Evolutionary conservation across 208 protist species (phyloP), one percentile per base, ranked within the genome.

Genomic region (Vickermania ingenoplastis): DNA sequence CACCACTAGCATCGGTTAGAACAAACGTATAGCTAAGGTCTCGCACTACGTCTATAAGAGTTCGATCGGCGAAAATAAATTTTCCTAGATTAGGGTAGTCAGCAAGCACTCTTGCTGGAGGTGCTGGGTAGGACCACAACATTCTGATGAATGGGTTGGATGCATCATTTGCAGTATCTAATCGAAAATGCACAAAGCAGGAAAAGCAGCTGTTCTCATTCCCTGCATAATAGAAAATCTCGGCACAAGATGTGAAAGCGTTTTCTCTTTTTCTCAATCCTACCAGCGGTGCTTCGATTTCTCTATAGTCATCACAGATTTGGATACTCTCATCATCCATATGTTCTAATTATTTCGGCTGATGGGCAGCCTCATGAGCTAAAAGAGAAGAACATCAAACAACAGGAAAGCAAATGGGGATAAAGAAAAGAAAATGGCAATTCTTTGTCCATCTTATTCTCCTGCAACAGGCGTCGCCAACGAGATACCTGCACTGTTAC

Each of bases 21-120:
- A 92, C 82, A 65, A 92, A 92, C 0, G 86, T 89, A 63, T 83
- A 86, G 36, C 57, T 70, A 27, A 72, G 55, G 26, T 87, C 71
- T 14, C 84, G 77, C 3, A 75, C 77, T 3, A 72, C 75, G 64
- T 78, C 75, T 23, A 79, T 83, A 0, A 75, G 79, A 13, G 71
- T 69, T 1, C 67, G 63, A 53, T 80, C 81, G 2, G 75, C 63
- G 62, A 83, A 69, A 2, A 76, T 75, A 60, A 91, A 91, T 50
- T 83, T 74, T 26, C 59, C 66, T 14, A 91, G 22, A 31, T 83
- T 83, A 0, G 83, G 83, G 54, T 91, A 87, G 25, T 57, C 45
- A 41, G 49, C 41, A 7, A 73, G 53, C 1, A 81, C 59, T 4
- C 63, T 51, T 0, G 22, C 30, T 1, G 77, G 66, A 0, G 80